Conservation (phyloP, 1,284 basidiomycete species). For the Cystobasidium pallidum region DNA sequence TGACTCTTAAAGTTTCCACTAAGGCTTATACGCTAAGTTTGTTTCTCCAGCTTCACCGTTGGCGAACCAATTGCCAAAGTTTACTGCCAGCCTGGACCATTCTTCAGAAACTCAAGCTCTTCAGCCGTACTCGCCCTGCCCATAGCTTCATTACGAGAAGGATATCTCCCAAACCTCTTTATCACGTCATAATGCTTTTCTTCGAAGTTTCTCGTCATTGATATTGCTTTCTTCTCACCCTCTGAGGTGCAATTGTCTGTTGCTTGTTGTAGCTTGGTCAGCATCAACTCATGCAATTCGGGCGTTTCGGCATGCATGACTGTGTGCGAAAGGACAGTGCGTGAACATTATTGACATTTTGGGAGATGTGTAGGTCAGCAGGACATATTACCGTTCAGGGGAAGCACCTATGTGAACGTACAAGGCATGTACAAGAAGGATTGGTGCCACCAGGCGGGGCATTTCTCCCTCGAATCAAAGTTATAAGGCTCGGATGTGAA, state of each 20-base stretch:
- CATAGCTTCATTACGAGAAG: constrained; percentile 35
- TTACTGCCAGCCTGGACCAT: constrained; percentile 39
- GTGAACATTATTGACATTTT: not conserved
- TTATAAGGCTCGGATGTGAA: constrained; percentile 7
- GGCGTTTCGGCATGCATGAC: constrained; percentile 40
- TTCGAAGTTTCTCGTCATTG: constrained; percentile 38
- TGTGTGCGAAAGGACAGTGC: not conserved
- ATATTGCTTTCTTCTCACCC: constrained; percentile 43
- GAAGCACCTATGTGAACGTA: not conserved
- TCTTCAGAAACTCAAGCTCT: constrained; percentile 39
- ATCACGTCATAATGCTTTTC: constrained; percentile 38
- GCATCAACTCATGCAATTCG: constrained; percentile 27
- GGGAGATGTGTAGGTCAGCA: not conserved
- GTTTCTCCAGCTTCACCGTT: too few relatives aligned
- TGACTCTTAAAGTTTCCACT: too few relatives aligned
- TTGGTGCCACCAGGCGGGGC: constrained; percentile 12
- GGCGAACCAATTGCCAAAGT: not conserved
- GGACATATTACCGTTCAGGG: not conserved
- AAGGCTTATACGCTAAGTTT: too few relatives aligned
- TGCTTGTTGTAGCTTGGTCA: constrained; percentile 36
- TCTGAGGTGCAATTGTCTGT: constrained; percentile 35
- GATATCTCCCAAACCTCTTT: constrained; percentile 44
- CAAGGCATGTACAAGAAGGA: constrained; percentile 39
- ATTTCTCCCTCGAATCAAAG: constrained; percentile 12
- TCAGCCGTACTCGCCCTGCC: constrained; percentile 35